phyloP scores from a whole-genome alignment of 768 basidiomycete genomes.

The Piloderma croceum region DNA sequence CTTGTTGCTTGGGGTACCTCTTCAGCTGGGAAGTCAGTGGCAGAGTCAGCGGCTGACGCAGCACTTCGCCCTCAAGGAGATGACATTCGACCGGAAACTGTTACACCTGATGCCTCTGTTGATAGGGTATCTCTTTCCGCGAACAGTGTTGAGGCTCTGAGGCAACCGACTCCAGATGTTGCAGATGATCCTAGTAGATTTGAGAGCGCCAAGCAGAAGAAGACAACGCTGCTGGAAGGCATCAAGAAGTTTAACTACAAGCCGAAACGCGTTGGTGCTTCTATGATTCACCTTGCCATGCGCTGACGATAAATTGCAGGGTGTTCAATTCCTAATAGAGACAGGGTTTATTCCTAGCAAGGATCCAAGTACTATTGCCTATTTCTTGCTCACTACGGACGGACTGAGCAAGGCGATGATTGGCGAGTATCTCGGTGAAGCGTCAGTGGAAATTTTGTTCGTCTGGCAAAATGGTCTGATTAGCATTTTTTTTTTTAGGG shows the following conservation, averaged over 20 bases:
- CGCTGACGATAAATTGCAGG: slow-evolving; percentile 43
- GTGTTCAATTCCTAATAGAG: slow-evolving; percentile 83
- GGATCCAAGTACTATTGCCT: slow-evolving; percentile 72
- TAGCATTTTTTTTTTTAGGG: slow-evolving; percentile 41
- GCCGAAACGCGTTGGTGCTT: slow-evolving; percentile 76
- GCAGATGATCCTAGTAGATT: slow-evolving; percentile 89
- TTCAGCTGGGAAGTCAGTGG: slow-evolving; percentile 34
- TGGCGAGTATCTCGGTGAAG: slow-evolving; percentile 97
- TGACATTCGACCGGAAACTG: slow-evolving; percentile 45
- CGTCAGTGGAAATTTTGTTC: slow-evolving; percentile 44
- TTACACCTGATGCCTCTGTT: slow-evolving; percentile 51
- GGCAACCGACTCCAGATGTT: slow-evolving; percentile 71
- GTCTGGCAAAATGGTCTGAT: slow-evolving; percentile 1
- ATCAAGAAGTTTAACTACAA: slow-evolving; percentile 98
- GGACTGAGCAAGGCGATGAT: slow-evolving; percentile 94
- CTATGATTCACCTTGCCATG: background rate
- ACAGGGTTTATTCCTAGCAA: slow-evolving; percentile 77
- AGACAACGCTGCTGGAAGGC: slow-evolving; percentile 90
- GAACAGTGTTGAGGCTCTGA: slow-evolving; percentile 48
- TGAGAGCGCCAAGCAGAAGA: slow-evolving; percentile 94
- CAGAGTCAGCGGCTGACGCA: slow-evolving; percentile 39
- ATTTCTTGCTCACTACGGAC: slow-evolving; percentile 82
- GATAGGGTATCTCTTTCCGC: slow-evolving; percentile 47
- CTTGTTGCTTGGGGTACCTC: slow-evolving; percentile 86
- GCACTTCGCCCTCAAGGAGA: slow-evolving; percentile 40